Conservation (phyloP, 2,329 filamentous ascomycete species). For the Cladosporium colombiae region DNA sequence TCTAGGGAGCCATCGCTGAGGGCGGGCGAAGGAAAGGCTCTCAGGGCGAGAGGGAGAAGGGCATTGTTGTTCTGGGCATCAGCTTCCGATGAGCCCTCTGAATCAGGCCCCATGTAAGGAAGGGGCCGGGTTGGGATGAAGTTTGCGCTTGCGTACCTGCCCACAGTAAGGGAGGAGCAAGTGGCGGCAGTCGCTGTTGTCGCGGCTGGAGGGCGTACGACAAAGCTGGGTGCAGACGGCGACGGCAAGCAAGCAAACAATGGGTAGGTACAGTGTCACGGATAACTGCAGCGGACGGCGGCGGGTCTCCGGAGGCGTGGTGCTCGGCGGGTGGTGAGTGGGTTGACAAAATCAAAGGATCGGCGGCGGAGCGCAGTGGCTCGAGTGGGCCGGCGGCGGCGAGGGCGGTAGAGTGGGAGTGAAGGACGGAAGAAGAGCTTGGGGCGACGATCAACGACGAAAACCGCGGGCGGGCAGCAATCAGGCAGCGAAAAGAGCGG, state of each 20-base stretch:
- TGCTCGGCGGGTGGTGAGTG: background rate
- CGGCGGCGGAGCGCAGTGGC: conserved; percentile 13
- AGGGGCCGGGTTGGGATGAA: background rate
- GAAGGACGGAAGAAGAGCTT: background rate
- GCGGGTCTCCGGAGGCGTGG: conserved; percentile 13
- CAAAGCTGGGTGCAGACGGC: conserved; percentile 1
- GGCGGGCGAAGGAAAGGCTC: conserved; percentile 24
- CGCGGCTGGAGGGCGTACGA: conserved; percentile 1
- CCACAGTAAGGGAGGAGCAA: conserved; percentile 11
- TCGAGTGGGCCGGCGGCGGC: background rate
- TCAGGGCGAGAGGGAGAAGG: conserved; percentile 10
- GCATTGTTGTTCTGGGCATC: conserved; percentile 20
- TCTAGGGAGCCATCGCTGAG: conserved; percentile 22
- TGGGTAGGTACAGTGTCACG: background rate
- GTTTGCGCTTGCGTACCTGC: conserved; percentile 5
- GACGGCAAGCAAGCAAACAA: conserved; percentile 6
- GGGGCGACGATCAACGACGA: background rate
- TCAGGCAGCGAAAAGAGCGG: conserved; percentile 1
- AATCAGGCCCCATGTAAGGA: conserved; percentile 26
- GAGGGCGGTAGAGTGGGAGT: background rate
- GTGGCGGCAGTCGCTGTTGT: conserved; percentile 15
- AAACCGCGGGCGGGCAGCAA: background rate
- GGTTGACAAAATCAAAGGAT: conserved; percentile 7
- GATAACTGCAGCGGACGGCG: conserved; percentile 6
- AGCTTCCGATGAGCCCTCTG: conserved; percentile 20